Conservation (phyloP, 2,329 filamentous ascomycete species). For the Ceratocystis lukuohia region DNA sequence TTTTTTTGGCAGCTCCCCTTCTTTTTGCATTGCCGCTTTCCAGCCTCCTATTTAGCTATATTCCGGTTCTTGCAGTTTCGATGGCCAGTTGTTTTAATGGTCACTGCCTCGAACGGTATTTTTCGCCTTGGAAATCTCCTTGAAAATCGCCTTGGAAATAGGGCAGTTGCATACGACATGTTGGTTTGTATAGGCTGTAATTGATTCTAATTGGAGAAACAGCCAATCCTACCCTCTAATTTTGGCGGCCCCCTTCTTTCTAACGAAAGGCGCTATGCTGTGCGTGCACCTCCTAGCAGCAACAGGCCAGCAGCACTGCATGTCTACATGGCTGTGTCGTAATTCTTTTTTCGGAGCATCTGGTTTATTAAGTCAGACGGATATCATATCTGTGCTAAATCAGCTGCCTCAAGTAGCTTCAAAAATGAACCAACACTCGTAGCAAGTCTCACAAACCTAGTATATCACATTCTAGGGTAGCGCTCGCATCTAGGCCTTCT, state of each 20-base stretch:
- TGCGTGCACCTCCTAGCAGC: background rate
- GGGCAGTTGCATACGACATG: background rate
- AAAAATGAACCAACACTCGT: background rate
- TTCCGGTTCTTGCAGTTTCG: background rate
- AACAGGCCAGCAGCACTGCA: background rate
- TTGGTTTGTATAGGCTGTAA: background rate
- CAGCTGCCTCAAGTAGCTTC: background rate
- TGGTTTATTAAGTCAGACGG: background rate
- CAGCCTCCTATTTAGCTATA: background rate
- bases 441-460: background rate
- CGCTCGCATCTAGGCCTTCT: background rate
- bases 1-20: background rate
- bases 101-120: background rate
- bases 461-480: background rate
- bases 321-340: background rate
- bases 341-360: background rate
- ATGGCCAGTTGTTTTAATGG: background rate
- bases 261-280: background rate
- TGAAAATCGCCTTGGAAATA: too few species aligned
- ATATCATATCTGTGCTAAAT: background rate
- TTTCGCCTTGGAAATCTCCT: background rate
- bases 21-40: background rate
- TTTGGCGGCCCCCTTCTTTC: background rate
- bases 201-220: slow-evolving; percentile 6
- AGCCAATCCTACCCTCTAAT: slow-evolving; percentile 1